These are phyloP conservation scores for Chaetomium sp. DNA, from an alignment of 2,329 filamentous ascomycete genomes.

Conservation along the genomic window DNA sequence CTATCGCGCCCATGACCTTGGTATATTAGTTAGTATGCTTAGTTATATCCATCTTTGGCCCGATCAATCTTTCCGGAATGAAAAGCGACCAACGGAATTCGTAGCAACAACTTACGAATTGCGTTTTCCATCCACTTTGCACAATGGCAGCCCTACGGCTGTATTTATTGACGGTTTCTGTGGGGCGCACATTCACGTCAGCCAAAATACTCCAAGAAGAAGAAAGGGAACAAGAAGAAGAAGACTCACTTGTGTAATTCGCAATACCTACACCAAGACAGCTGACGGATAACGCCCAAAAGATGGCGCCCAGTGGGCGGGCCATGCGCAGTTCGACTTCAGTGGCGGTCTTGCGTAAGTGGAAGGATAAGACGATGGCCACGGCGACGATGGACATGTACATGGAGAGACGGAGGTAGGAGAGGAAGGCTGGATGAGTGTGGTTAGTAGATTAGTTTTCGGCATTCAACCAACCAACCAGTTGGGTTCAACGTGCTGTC, in stretches of 20 bases:
- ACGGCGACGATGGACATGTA: slow-evolving; percentile 88
- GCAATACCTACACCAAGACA: slow-evolving; percentile 71
- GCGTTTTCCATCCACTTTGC: slow-evolving; percentile 89
- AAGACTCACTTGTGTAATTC: slow-evolving; percentile 70
- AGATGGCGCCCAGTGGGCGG: slow-evolving; percentile 75
- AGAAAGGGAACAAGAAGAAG: background rate
- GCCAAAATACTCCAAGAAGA: background rate
- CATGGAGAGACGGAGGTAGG: slow-evolving; percentile 80
- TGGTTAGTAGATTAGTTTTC: slow-evolving; percentile 32
- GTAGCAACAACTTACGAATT: slow-evolving; percentile 49
- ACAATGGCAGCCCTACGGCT: slow-evolving; percentile 73
- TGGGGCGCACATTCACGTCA: background rate
- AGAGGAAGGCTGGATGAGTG: slow-evolving; percentile 64
- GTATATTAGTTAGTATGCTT: background rate
- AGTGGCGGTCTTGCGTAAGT: slow-evolving; percentile 69
- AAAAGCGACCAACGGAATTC: background rate
- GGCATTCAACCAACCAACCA: background rate
- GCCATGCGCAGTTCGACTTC: slow-evolving; percentile 68
- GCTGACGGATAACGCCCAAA: slow-evolving; percentile 76
- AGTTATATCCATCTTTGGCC: no score
- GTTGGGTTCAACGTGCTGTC: background rate
- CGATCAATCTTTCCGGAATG: background rate
- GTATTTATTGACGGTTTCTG: slow-evolving; percentile 71
- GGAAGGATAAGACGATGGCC: slow-evolving; percentile 89
- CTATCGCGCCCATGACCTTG: slow-evolving; percentile 56